Conservation (phyloP, 2,329 filamentous ascomycete genomes). For the Penicillium oxalicum region DNA sequence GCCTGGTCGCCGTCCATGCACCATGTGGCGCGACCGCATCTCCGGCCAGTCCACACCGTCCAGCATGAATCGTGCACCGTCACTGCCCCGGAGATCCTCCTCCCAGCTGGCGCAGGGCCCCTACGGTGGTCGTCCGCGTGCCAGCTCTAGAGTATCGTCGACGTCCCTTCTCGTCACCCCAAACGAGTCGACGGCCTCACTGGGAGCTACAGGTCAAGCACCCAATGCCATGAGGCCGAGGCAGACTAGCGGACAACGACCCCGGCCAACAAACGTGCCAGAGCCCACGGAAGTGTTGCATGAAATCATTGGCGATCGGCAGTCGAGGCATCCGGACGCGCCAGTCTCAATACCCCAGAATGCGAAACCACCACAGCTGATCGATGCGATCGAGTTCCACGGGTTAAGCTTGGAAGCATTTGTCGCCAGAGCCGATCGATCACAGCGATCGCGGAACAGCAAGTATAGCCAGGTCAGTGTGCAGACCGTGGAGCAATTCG, state of each 20-base stretch:
- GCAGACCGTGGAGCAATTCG: conserved; percentile 68
- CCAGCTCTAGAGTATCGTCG: conserved; percentile 68
- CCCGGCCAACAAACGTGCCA: conserved; percentile 50
- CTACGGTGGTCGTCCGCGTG: conserved; percentile 61
- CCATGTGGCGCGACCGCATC: conserved; percentile 88
- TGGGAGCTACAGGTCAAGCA: conserved; percentile 59
- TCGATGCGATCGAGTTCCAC: conserved; percentile 69
- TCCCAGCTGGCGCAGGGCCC: conserved; percentile 63
- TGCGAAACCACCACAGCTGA: conserved; percentile 43
- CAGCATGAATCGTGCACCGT: conserved; percentile 61
- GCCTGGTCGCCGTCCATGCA: conserved; percentile 7
- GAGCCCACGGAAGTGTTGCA: conserved; percentile 68
- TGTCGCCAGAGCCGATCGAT: conserved; percentile 35
- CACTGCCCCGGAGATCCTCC: conserved; percentile 61
- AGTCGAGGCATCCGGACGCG: conserved; percentile 11
- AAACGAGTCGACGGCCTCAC: conserved; percentile 69
- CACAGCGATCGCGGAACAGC: conserved; percentile 20
- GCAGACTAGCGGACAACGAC: conserved; percentile 46
- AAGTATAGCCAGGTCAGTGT: conserved; percentile 37
- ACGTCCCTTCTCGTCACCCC: conserved; percentile 66
- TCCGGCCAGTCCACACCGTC: conserved; percentile 63
- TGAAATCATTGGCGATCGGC: conserved; percentile 47
- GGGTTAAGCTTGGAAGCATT: conserved; percentile 71
- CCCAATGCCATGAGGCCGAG: conserved; percentile 64
- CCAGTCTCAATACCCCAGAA: conserved; percentile 10